Percentiles rank a stretch among this genome's conserved stretches.
Conservation (phyloP, 305 asterid species). For the Rubia peregrina region DNA sequence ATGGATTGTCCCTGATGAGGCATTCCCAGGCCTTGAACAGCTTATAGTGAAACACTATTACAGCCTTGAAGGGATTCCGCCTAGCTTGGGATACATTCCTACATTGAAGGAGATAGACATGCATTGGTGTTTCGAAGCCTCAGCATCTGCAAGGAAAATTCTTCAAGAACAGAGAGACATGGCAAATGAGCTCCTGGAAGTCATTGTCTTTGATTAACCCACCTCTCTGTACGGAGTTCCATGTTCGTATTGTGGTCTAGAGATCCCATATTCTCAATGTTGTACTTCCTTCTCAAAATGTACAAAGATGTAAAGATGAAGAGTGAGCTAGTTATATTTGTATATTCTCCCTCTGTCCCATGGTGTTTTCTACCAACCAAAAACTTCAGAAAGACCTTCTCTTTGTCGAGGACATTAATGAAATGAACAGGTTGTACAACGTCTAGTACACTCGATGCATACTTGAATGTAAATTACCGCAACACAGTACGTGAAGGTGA, state of each 20-base stretch:
- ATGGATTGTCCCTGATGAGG: constrained; percentile 9
- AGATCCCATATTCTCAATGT: background rate
- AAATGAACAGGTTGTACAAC: background rate
- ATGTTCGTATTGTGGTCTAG: background rate
- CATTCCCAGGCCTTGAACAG: constrained; percentile 17
- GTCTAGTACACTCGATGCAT: background rate
- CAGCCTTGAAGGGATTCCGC: constrained; percentile 8
- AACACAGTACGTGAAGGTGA: background rate
- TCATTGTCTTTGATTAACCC: background rate
- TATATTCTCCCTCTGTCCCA: too few species aligned
- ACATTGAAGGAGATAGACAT: constrained; percentile 13
- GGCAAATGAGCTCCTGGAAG: constrained; percentile 2
- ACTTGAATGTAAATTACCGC: background rate
- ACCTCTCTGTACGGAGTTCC: background rate
- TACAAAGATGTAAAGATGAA: too few species aligned
- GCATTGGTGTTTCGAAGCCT: background rate
- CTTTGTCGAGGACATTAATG: constrained; percentile 20
- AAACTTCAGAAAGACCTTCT: constrained; percentile 7
- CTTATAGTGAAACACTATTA: constrained; percentile 4
- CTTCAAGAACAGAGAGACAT: constrained; percentile 6
- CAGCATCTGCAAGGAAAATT: constrained; percentile 3
- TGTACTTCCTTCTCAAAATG: too few species aligned
- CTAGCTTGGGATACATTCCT: background rate
- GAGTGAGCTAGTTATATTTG: too few species aligned
- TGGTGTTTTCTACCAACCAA: too few species aligned